Conservation (phyloP, 73 alveolate genomes). For the Urostyla sp. region DNA sequence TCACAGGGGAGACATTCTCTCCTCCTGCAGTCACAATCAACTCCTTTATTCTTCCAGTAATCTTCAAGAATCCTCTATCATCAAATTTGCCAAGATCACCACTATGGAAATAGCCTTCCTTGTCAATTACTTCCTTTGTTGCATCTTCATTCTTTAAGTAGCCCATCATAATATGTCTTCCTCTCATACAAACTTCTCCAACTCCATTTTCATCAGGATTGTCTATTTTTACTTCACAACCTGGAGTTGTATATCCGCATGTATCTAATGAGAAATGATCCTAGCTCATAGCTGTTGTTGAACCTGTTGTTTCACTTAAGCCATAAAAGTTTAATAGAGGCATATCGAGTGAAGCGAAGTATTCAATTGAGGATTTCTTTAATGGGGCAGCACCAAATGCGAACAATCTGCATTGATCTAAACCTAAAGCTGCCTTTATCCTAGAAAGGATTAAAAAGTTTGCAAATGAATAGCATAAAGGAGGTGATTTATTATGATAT, state of each 20-base stretch:
- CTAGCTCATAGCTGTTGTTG: constrained; percentile 56
- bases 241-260: constrained; percentile 73
- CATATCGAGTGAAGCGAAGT: constrained; percentile 74
- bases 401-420: constrained; percentile 67
- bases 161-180: constrained; percentile 94
- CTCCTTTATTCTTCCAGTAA: constrained; percentile 95
- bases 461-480: constrained; percentile 76
- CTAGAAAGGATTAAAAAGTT: constrained; percentile 63
- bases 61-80: constrained; percentile 83
- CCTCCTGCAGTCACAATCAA: constrained; percentile 97
- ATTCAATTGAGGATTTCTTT: constrained; percentile 69
- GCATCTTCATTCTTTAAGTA: constrained; percentile 90
- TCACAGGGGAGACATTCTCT: constrained; percentile 96
- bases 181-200: constrained; percentile 97
- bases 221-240: constrained; percentile 65
- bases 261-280: constrained; percentile 50
- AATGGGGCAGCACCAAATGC: constrained; percentile 86
- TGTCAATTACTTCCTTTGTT: constrained; percentile 88
- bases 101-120: constrained; percentile 91
- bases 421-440: constrained; percentile 81
- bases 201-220: constrained; percentile 81
- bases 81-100: constrained; percentile 96
- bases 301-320: constrained; percentile 83
- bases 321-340: constrained; percentile 62
- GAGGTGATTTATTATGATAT: constrained; percentile 52